Base-by-base conservation (phyloP, 495 filamentous ascomycete genomes). In the Penicillium macrosclerotiorum region DNA sequence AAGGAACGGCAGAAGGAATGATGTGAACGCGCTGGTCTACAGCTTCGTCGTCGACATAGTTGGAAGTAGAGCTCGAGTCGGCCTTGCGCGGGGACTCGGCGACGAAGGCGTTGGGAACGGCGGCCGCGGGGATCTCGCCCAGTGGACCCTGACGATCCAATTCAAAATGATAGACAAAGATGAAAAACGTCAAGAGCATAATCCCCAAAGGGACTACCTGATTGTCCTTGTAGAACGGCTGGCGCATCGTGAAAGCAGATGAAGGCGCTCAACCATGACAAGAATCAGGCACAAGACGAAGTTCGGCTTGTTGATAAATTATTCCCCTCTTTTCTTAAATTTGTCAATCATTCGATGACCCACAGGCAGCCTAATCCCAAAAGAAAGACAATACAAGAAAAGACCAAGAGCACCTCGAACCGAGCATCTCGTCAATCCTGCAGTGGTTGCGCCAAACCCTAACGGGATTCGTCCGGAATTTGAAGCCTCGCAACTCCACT, bases 141-240 rank as follows among this genome's bases (percentile, higher is more conserved):
- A 41, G 24, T 45, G 46, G 47, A 13, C 27, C 42, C 20, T 37
- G 46, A 17, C 47, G 51, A 47, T 55, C 48, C 12, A 58, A 25
- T 30, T 55, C 55, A 30, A 62, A 56, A 42, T 62, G 49, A 29
- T 62, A 62, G 34, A 58, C 25, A 32, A 62, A 62, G 16, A 62
- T 24, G n/a, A 52, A 42, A 24, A 57, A 37, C 11, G 52, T 53
- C 47, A 59, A 44, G 35, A 62, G 37, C 55, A 62, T 62, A 37
- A 62, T 53, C 52, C 54, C 59, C 27, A 62, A 31, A 2, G 59
- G 59, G 51, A 62, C 52, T 30, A 53, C 53, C 26, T 55, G 59
- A 23, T 62, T 62, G 42, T 62, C 59, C 41, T 47, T 50, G 39
- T 59, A 52, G 43, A 62, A 59, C 24, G 39, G n/a, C 17, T 41